These are phyloP conservation scores for Pyrus pyrifolia DNA, from an alignment of 306 rosid species.

Conservation along the genomic window DNA sequence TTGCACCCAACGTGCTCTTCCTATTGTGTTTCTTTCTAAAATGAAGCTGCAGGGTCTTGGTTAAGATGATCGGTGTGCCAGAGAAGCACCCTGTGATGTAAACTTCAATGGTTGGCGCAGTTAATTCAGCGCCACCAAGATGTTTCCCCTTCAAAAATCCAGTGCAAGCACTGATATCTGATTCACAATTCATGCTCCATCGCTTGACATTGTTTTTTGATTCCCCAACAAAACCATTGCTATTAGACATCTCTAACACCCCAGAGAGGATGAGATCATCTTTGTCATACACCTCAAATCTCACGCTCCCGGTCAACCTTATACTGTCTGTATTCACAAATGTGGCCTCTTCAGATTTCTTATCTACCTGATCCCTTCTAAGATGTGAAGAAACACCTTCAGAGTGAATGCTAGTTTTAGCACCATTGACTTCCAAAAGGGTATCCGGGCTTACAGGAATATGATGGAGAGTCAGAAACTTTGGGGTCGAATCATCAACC, in stretches of 20 bases:
- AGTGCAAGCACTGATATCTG: conserved; percentile 37
- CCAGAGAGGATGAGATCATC: conserved; percentile 69
- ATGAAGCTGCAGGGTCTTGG: conserved; percentile 62
- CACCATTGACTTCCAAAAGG: conserved; percentile 81
- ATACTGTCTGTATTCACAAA: conserved; percentile 82
- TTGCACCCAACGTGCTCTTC: conserved; percentile 55
- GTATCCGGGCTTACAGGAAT: conserved; percentile 72
- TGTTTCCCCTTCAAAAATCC: conserved; percentile 67
- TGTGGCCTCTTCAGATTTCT: conserved; percentile 75
- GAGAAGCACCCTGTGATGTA: conserved; percentile 82
- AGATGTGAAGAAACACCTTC: conserved; percentile 73
- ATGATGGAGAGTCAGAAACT: conserved; percentile 62
- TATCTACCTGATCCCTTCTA: conserved; percentile 78
- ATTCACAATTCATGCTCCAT: conserved; percentile 79
- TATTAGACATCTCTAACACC: conserved; percentile 62
- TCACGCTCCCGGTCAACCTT: conserved; percentile 65
- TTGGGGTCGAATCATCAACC: conserved; percentile 66
- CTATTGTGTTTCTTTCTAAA: conserved; percentile 52
- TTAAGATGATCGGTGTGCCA: conserved; percentile 69
- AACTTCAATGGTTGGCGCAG: conserved; percentile 68
- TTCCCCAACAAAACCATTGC: conserved; percentile 48
- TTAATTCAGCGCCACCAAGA: conserved; percentile 33
- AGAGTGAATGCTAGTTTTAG: conserved; percentile 51
- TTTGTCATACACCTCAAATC: conserved; percentile 69
- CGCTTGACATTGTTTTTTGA: conserved; percentile 38